Base-by-base conservation (phyloP, 805 yeast genomes). In the Schizosaccharomyces octosporus region DNA sequence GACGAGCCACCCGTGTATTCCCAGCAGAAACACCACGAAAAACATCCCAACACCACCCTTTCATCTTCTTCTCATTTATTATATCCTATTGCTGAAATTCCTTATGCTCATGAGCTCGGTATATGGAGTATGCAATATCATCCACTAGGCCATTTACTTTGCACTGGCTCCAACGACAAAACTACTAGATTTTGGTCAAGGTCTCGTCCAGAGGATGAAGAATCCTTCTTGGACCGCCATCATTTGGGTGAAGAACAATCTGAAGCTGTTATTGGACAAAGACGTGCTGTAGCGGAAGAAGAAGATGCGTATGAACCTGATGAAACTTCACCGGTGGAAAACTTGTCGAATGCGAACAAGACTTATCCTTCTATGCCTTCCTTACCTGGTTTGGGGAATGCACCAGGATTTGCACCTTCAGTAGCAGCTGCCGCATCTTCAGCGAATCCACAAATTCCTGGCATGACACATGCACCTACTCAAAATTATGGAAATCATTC, bases 131-230 rank as follows among this genome's bases (percentile, higher is more conserved):
- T 93, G 62, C 90, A 89, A 63, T 93, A 88, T 69, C 97, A 89
- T 71, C 97, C 97, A 1, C 74, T 85, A 66, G 99, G 99, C 3
- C 97, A 93, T 72, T 74, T 90, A 60, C 74, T 93, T 43, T 82
- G 94, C 62, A 82, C 96, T 6, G 97, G 96, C 0, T 90, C 97
- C 21, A 87, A 93, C 62, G 99, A 93, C 71, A 80, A 93, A 69
- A 81, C 94, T 4, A 86, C 95, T 29, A 74, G 97, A 62, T 86
- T 94, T 72, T 93, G 99, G 99, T 81, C 89, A 39, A 76, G 99
- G 61, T 84, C 95, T 1, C 77, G 95, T 69, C 96, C 97, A 1
- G 84, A 83, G 66, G 98, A 93, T 73, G 84, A 87, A 0, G 79
- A 79, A 68, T 85, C 86, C 2, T 87, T 81, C 73, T 80, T 82